Base-by-base conservation (phyloP, 2,329 filamentous ascomycete species). In the Xylaria digitata region DNA sequence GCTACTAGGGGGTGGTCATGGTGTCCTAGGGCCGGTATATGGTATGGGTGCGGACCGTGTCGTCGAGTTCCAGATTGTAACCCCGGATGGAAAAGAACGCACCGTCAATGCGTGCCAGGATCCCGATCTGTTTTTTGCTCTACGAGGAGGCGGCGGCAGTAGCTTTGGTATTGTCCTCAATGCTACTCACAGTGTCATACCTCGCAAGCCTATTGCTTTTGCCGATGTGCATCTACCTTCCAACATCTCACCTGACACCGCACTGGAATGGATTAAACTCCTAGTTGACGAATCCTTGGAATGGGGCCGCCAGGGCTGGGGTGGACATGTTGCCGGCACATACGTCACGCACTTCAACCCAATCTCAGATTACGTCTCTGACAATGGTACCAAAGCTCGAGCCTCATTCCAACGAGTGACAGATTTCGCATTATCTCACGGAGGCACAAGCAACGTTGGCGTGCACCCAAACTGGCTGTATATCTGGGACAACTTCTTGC, bases 21-120 rank as follows among this genome's bases (percentile, higher is more conserved):
- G 63, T 54, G 66, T 68, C 21, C 43, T 68, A 9, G 66, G 66
- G 3, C 70, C 70, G 30, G 70, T 71, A 34, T 82, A 82, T 45
- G 85, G 84, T 1, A 76, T 87, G 7, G 84, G 75, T 8, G 84
- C 81, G 0, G 85, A 86, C 70, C 81, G 84, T 55, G 79, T 82
- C 1, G 72, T 86, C 6, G 77, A 82, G 61, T 79, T 77, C 71
- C 75, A 80, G 42, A 77, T 84, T 3, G 77, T 86, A 2, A 82
- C 80, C 5, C 81, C 79, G 0, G 72, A 75, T 45, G 84, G 85
- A 1, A 61, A 76, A 15, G 67, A 81, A 21, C 70, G 84, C 2
- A 80, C 73, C 3, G 84, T 83, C 3, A 81, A 79, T 32, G 77
- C 73, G 1, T 75, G 76, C 1, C 69, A 82, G 19, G 81, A 87